Conservation (phyloP, 2,329 filamentous ascomycete genomes). For the Cladosporium sphaerospermum region DNA sequence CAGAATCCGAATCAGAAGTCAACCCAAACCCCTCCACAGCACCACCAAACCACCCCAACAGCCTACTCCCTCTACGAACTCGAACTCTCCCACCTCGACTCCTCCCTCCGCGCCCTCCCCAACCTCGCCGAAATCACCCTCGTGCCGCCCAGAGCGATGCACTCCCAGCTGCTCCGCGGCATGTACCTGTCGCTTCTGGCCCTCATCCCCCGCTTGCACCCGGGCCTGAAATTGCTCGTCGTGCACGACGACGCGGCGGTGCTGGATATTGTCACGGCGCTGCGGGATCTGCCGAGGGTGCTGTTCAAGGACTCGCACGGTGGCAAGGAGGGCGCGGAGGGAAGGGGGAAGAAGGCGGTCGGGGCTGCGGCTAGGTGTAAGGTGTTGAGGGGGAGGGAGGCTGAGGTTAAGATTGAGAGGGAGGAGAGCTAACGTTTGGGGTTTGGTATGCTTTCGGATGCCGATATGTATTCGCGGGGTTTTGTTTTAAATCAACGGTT, state of each 20-base stretch:
- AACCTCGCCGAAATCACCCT: slow-evolving; percentile 19
- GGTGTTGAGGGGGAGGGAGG: not conserved
- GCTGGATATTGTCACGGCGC: slow-evolving; percentile 63
- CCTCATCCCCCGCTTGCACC: slow-evolving; percentile 17
- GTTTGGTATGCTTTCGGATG: no score
- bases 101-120: slow-evolving; percentile 18
- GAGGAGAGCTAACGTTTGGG: not conserved
- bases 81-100: slow-evolving; percentile 21
- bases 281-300: slow-evolving; percentile 14
- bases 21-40: not conserved
- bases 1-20: not conserved
- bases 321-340: slow-evolving; percentile 3
- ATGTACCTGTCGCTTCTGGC: slow-evolving; percentile 23
- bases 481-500: no score
- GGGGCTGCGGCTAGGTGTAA: not conserved
- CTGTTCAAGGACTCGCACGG: slow-evolving; percentile 9
- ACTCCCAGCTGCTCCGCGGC: slow-evolving; percentile 20
- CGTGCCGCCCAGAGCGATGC: slow-evolving; percentile 16
- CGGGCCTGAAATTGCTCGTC: slow-evolving; percentile 56
- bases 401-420: not conserved
- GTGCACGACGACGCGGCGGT: slow-evolving; percentile 86
- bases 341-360: slow-evolving; percentile 8
- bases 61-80: slow-evolving; percentile 23
- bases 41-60: not conserved
- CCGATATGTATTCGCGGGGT: no score